Conservation (phyloP, 805 yeast genomes). For the Lipomyces oligophaga region DNA sequence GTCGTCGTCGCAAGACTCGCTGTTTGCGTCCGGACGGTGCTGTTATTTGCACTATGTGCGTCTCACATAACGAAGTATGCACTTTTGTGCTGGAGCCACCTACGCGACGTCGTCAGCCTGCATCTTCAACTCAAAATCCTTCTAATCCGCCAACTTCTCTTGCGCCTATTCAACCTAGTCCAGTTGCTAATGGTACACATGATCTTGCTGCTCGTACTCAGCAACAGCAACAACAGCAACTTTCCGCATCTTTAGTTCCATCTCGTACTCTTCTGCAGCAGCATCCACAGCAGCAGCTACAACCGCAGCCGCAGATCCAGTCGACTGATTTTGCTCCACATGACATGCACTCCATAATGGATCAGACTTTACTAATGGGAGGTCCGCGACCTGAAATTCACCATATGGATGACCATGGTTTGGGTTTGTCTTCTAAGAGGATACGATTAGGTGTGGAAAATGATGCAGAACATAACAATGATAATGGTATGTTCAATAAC, state of each 20-base stretch:
- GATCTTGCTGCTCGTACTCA: not conserved
- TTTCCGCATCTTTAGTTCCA: not conserved
- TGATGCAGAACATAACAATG: too few relatives aligned
- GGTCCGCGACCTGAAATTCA: too few relatives aligned
- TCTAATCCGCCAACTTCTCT: not conserved
- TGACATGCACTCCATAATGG: not conserved
- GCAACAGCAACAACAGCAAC: conserved; percentile 3
- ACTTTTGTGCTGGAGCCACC: conserved; percentile 35
- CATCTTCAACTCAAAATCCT: not conserved
- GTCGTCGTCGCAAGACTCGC: conserved; percentile 40
- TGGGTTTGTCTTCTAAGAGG: too few relatives aligned
- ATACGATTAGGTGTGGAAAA: too few relatives aligned
- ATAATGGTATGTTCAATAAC: too few relatives aligned
- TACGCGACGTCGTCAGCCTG: conserved; percentile 19
- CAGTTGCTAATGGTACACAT: not conserved
- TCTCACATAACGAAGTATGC: conserved; percentile 36
- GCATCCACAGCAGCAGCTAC: not conserved
- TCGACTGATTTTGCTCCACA: not conserved
- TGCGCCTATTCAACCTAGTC: conserved; percentile 1
- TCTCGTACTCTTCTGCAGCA: not conserved
- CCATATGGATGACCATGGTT: too few relatives aligned
- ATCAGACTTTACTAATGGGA: not conserved
- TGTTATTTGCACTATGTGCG: conserved; percentile 35
- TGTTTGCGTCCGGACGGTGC: conserved; percentile 34
- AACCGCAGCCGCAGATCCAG: not conserved